These are phyloP conservation scores for Rosa multiflora DNA, from an alignment of 306 rosid species.

Conservation along the genomic window DNA sequence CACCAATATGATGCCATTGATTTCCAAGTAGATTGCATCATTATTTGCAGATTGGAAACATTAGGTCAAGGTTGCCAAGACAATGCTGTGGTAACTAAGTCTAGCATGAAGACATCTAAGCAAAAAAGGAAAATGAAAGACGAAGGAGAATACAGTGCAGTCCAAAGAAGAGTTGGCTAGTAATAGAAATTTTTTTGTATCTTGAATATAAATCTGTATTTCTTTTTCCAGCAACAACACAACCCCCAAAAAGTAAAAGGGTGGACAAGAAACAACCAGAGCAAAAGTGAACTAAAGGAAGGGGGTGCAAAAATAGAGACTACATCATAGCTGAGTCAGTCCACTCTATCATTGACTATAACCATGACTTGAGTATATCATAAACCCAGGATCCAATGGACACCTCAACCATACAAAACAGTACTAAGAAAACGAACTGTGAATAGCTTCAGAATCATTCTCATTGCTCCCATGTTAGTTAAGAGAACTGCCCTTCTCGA, in stretches of 20 bases:
- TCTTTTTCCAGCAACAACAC: constrained; percentile 6
- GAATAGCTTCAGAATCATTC: constrained; percentile 15
- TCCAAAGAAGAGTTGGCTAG: not conserved
- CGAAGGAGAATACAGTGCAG: not conserved
- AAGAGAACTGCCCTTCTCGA: constrained; percentile 37
- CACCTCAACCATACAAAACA: constrained; percentile 3
- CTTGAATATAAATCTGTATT: constrained; percentile 14
- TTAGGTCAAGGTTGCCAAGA: not conserved
- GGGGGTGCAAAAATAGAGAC: constrained; percentile 5
- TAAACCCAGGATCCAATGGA: constrained; percentile 13
- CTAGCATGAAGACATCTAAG: not conserved
- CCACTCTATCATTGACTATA: constrained; percentile 16
- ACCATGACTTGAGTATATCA: not conserved
- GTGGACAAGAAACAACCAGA: constrained; percentile 22
- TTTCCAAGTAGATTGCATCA: not conserved
- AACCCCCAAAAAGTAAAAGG: constrained; percentile 19
- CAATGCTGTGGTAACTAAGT: not conserved
- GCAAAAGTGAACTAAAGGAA: constrained; percentile 15
- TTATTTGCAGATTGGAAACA: not conserved
- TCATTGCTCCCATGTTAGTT: constrained; percentile 38
- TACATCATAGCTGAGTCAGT: constrained; percentile 8
- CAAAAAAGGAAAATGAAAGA: not conserved
- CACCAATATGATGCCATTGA: not conserved
- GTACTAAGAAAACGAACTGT: not conserved
- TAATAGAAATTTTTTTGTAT: not conserved